Base-by-base conservation (phyloP, 306 rosid species). In the Quercus agrifolia region DNA sequence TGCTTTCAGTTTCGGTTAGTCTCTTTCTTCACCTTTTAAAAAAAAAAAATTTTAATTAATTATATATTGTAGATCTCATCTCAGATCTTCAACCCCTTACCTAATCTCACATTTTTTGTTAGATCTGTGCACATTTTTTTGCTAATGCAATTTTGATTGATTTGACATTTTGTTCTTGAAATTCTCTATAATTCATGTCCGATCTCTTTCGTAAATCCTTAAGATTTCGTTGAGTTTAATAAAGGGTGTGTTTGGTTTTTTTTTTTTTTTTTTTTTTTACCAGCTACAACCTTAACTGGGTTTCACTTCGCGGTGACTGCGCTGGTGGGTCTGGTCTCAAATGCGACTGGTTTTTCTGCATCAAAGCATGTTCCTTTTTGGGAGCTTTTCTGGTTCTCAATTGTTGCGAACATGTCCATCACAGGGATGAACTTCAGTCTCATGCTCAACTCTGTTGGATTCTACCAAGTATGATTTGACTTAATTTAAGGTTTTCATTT, bases 361-460 rank as follows among this genome's bases (percentile, higher is more conserved):
- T 90, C 98, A 15, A 94, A 94, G 92, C 93, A 94, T 66, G 90
- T 94, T 35, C 98, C 98, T 27, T 4, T 94, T 79, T 94, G 96
- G 98, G 98, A 94, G 88, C 96, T 94, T 83, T 69, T 94, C 49
- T 94, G 97, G 98, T 94, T 94, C 90, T 94, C 98, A 62, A 68
- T 87, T 23, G 92, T 94, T 77, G 97, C 98, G 21, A 92, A 94
- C 82, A 80, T 83, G 84, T 94, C 98, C 52, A 94, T 94, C 77
- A 89, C 97, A 0, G 96, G 92, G 67, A 94, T 94, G 98, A 94
- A 94, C 88, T 80, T 94, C 49, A 94, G 98, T 84, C 98, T 94
- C 80, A 94, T 94, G 98, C 90, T 94, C 70, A 94, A 94, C 84
- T 94, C 97, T 11, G 98, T 94, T 31, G 98, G 98, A 41, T 93